Percentiles rank a stretch among this genome's conserved stretches.
Evolutionary conservation across 1,284 basidiomycete genomes (phyloP).

Genomic region (Leucoagaricus sp.): DNA sequence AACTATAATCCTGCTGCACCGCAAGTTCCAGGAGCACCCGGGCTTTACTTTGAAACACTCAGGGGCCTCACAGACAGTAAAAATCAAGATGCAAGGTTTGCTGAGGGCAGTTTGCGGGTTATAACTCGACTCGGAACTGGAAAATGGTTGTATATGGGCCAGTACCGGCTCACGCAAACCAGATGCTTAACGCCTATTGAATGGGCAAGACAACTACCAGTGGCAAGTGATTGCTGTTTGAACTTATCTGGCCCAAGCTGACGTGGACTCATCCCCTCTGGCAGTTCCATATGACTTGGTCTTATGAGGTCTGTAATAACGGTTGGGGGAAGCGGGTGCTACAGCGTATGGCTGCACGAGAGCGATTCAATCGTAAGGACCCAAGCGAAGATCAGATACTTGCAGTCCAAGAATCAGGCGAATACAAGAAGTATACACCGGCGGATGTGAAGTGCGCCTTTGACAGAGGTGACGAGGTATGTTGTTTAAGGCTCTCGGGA

Average conservation of each 20-base stretch:
- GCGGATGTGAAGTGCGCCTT: slow-evolving; percentile 8
- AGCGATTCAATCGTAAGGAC: background rate
- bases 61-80: background rate
- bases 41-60: slow-evolving; percentile 30
- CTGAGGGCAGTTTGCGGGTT: slow-evolving; percentile 13
- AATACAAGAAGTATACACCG: background rate
- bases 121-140: slow-evolving; percentile 22
- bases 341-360: background rate
- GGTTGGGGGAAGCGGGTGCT: background rate
- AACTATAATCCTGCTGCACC: slow-evolving; percentile 37
- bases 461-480: slow-evolving; percentile 13
- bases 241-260: background rate
- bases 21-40: slow-evolving; percentile 34
- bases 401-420: background rate
- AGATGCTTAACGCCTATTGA: slow-evolving; percentile 24
- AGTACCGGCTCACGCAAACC: slow-evolving; percentile 25
- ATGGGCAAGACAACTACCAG: slow-evolving; percentile 24
- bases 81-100: background rate
- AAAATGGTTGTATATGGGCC: slow-evolving; percentile 31
- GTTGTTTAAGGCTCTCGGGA: too few relatives aligned
- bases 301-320: background rate
- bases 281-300: slow-evolving; percentile 11
- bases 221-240: slow-evolving; percentile 15
- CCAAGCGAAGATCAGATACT: background rate
- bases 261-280: background rate